phyloP scores from a whole-genome alignment of 2,329 filamentous ascomycete genomes.

The Ophiostoma pallidulum region DNA sequence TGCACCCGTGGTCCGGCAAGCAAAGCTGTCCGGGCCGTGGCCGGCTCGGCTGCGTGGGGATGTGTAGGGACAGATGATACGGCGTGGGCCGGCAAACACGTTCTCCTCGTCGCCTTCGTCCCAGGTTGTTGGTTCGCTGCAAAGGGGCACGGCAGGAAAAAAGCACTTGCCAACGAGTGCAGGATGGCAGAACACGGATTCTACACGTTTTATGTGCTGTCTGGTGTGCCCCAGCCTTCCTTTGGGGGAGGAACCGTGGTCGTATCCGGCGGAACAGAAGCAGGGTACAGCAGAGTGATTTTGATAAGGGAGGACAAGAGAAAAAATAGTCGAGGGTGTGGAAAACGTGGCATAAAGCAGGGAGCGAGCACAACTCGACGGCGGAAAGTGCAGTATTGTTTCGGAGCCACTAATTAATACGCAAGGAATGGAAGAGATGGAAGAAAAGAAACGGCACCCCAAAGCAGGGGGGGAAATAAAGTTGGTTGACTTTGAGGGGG shows the following conservation, averaged over 20 bases:
- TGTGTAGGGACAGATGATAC: not conserved
- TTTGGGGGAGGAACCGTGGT: conserved; percentile 1
- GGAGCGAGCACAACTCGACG: not conserved
- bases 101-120: not conserved
- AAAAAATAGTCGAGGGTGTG: too few relatives aligned
- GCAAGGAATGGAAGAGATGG: too few relatives aligned
- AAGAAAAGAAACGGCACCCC: too few relatives aligned
- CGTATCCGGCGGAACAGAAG: not conserved
- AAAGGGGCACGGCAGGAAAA: not conserved
- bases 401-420: not conserved
- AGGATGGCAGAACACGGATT: not conserved
- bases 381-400: not conserved
- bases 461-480: too few relatives aligned
- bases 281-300: not conserved
- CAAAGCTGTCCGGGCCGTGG: not conserved
- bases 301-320: not conserved
- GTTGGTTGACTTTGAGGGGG: too few relatives aligned
- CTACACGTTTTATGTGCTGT: conserved; percentile 9
- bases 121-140: not conserved
- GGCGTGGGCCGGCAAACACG: not conserved
- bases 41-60: not conserved
- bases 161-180: not conserved
- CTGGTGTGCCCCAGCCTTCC: not conserved
- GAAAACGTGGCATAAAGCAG: too few relatives aligned
- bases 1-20: conserved; percentile 5